Conservation (phyloP, 164 flowering plant species). For the grape (Vitis vinifera) region ASM3070453v1 NC_081819.1:3844501-3845000, state of each 20-base stretch:
- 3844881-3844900: constrained; percentile 97
- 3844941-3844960: constrained; percentile 98
- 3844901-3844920: constrained; percentile 72
- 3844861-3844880: constrained; percentile 91
- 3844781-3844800: too few relatives aligned
- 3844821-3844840: too few relatives aligned
- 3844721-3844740: neutral
- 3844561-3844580: too few relatives aligned
- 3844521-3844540: too few relatives aligned
- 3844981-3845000: constrained; percentile 51
- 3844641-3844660: constrained; percentile 54
- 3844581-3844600: too few relatives aligned
- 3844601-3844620: neutral
- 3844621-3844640: constrained; percentile 7
- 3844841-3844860: constrained; percentile 60
- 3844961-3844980: constrained; percentile 65
- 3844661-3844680: constrained; percentile 64
- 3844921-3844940: constrained; percentile 66
- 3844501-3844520: too few relatives aligned
- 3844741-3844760: neutral
- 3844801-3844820: too few relatives aligned
- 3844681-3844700: constrained; percentile 81
- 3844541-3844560: too few relatives aligned
- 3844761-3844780: too few relatives aligned
- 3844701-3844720: constrained; percentile 59